Evolutionary conservation across 345 rosid genomes (phyloP).

Genomic region (Populus davidiana): DNA sequence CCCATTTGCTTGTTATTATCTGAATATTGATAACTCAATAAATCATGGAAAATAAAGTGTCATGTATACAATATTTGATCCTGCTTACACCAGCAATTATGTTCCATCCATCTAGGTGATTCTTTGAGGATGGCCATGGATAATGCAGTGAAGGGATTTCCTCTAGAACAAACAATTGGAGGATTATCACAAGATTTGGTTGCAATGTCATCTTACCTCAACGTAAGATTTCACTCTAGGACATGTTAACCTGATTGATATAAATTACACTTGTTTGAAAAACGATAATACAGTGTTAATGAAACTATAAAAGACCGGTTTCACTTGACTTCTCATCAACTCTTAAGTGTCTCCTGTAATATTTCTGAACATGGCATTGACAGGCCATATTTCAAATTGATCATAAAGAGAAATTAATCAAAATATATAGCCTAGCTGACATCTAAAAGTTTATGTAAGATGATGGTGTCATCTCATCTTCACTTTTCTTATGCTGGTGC

Average conservation of each 20-base stretch:
- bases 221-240: conserved; percentile 36
- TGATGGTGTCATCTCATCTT: neutral
- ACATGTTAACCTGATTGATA: neutral
- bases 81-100: conserved; percentile 3
- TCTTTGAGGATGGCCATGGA: conserved; percentile 40
- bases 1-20: neutral
- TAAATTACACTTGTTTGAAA: neutral
- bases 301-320: no score
- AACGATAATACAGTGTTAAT: neutral
- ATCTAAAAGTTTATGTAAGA: no score
- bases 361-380: no score
- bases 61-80: neutral
- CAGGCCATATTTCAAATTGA: no score
- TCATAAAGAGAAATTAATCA: no score
- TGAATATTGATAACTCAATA: neutral
- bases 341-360: no score
- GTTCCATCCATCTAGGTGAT: conserved; percentile 37
- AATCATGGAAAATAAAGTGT: neutral
- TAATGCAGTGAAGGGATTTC: conserved; percentile 44
- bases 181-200: conserved; percentile 43
- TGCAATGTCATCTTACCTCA: conserved; percentile 42
- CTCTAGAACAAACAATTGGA: conserved; percentile 38
- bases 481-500: neutral
- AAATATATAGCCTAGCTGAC: no score
- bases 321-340: no score